phyloP scores from a whole-genome alignment of 305 asterid species.

The Fraxinus platypoda region DNA sequence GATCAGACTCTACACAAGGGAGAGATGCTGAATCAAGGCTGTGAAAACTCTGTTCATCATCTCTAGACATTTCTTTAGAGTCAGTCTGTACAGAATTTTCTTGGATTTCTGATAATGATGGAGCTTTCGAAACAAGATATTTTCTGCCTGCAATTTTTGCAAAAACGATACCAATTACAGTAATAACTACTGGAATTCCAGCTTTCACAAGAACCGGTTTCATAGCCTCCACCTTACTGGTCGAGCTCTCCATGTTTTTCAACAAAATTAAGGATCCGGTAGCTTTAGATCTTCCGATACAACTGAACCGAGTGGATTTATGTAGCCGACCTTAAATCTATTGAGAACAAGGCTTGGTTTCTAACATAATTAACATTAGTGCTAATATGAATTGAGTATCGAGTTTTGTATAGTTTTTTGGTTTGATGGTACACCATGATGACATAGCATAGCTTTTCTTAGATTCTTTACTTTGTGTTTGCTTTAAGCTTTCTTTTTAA shows the following conservation, averaged over 20 bases:
- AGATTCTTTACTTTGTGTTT: slow-evolving; percentile 43
- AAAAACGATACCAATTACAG: slow-evolving; percentile 50
- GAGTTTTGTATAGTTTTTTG: background rate
- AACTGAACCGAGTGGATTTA: background rate
- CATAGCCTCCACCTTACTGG: slow-evolving; percentile 43
- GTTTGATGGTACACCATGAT: slow-evolving; percentile 22
- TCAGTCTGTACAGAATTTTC: slow-evolving; percentile 10
- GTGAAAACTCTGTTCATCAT: slow-evolving; percentile 22
- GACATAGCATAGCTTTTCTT: slow-evolving; percentile 5
- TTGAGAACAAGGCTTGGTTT: background rate
- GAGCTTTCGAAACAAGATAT: slow-evolving; percentile 3
- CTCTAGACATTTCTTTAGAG: slow-evolving; percentile 10
- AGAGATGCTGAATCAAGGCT: slow-evolving; percentile 27
- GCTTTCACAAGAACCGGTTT: slow-evolving; percentile 46
- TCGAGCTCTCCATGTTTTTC: slow-evolving; percentile 45
- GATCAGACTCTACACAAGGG: slow-evolving; percentile 17
- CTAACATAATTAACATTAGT: background rate
- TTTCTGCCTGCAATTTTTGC: slow-evolving; percentile 39
- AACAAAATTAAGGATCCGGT: background rate
- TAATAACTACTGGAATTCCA: slow-evolving; percentile 60
- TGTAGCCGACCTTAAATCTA: background rate
- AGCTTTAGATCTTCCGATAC: background rate
- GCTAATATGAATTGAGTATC: background rate
- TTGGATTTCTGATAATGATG: slow-evolving; percentile 11
- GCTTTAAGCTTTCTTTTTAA: slow-evolving; percentile 43